Evolutionary conservation across 2,329 filamentous ascomycete species (phyloP).

Genomic region (Colletotrichum gigasporum): DNA sequence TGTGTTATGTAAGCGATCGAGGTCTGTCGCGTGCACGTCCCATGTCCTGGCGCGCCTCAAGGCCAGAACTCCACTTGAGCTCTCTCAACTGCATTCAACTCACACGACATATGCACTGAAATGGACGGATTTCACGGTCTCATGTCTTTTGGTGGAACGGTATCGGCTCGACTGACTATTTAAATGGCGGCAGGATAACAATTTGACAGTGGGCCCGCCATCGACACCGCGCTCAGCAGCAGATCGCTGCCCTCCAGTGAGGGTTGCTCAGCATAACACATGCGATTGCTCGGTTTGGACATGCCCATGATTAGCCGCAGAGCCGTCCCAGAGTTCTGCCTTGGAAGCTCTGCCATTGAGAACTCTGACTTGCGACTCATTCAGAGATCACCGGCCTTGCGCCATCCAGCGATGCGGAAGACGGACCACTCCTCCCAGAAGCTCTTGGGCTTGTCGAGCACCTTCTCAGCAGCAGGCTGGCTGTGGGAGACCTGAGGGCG

Average conservation of each 20-base stretch:
- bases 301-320: neutral
- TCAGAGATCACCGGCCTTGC: conserved; percentile 10
- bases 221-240: too few species aligned
- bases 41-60: neutral
- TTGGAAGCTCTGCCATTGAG: neutral
- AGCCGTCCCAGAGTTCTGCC: neutral
- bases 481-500: neutral
- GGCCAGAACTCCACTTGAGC: neutral
- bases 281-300: too few species aligned
- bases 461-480: neutral
- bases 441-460: neutral
- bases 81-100: neutral
- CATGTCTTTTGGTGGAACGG: too few species aligned
- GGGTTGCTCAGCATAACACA: too few species aligned
- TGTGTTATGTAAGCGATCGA: neutral
- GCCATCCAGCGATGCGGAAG: neutral
- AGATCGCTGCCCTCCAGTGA: too few species aligned
- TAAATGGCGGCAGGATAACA: too few species aligned
- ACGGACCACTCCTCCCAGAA: conserved; percentile 8
- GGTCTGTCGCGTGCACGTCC: neutral
- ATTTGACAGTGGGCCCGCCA: too few species aligned
- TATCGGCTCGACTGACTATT: too few species aligned
- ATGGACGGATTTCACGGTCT: too few species aligned
- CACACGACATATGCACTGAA: too few species aligned
- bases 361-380: too few species aligned